Percentiles rank a stretch among this genome's conserved stretches.
Evolutionary conservation across 1,284 basidiomycete genomes (phyloP).

Genomic region (Tilletia horrida): DNA sequence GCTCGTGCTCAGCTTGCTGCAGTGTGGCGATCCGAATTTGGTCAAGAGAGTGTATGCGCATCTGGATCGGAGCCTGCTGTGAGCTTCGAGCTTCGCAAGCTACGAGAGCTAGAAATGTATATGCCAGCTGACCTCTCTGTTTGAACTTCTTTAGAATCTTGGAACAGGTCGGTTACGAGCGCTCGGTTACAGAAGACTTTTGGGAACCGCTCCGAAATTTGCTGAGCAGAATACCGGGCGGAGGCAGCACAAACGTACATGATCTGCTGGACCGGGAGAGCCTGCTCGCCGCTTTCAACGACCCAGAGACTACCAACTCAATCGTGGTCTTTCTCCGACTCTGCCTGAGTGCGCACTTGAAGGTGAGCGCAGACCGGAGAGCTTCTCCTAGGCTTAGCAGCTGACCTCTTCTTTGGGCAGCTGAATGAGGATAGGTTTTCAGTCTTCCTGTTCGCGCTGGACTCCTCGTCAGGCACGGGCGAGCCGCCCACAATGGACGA

Average conservation of each 20-base stretch:
- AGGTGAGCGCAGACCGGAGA: slow-evolving; percentile 21
- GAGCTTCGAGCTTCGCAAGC: not conserved
- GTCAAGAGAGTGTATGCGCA: slow-evolving; percentile 37
- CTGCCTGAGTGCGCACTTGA: slow-evolving; percentile 40
- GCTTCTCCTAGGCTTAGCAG: not conserved
- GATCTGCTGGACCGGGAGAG: slow-evolving; percentile 34
- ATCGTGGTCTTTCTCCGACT: slow-evolving; percentile 48
- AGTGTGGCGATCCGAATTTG: slow-evolving; percentile 36
- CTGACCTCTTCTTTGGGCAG: slow-evolving; percentile 1
- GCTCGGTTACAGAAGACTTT: slow-evolving; percentile 37
- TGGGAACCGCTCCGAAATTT: slow-evolving; percentile 40
- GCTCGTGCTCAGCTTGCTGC: slow-evolving; percentile 37
- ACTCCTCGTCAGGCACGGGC: slow-evolving; percentile 18
- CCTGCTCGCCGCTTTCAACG: slow-evolving; percentile 41
- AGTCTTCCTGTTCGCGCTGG: slow-evolving; percentile 42
- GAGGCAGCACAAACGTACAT: slow-evolving; percentile 27
- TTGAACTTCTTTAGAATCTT: slow-evolving; percentile 22
- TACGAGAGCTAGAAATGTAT: too few species aligned
- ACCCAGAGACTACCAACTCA: slow-evolving; percentile 43
- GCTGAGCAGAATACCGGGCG: slow-evolving; percentile 33
- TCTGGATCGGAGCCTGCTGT: slow-evolving; percentile 18
- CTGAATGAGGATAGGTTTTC: slow-evolving; percentile 41
- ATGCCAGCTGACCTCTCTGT: too few species aligned
- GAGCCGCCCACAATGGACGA: slow-evolving; percentile 34
- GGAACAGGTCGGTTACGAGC: slow-evolving; percentile 41